Base-by-base conservation (phyloP, 345 rosid genomes). In the Draba incana region DNA sequence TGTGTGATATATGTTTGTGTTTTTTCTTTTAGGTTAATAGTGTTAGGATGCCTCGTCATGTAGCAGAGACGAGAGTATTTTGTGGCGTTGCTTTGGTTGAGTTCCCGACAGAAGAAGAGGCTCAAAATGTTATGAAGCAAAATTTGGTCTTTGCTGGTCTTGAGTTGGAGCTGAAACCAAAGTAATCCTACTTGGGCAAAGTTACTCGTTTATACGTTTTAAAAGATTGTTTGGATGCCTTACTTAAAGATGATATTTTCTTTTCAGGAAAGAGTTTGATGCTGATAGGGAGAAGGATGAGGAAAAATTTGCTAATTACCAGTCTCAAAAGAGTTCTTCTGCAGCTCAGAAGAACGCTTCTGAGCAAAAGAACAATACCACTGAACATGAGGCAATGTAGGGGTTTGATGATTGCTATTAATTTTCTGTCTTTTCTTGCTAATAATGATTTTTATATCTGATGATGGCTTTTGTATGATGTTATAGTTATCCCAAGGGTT, bases 31-130 rank as follows among this genome's bases (percentile, higher is more conserved):
- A 91, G 99, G 92, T 94, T 24, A 84, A 82, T 62, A 91, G 98
- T 67, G 87, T 94, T 80, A 91, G 98, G 79, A 54, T 94, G 83
- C 98, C 99, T 70, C 88, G 85, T 41, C 98, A 85, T 82, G 83
- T 85, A 15, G 90, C 81, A 41, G 92, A 91, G 76, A 75, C 82
- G 37, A 86, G 82, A 73, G 62, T 82, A 10, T 86, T 91, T 70
- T 82, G 81, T 79, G 99, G 99, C 38, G 83, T 90, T 74, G 97
- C 90, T 65, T 74, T 91, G 84, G 67, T 94, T 50, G 99, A 94
- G 77, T 87, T 94, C 75, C 84, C 92, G 61, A 56, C 84, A 3
- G 88, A 86, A 70, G 92, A 89, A 73, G 96, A 89, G 10, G 86
- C 96, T 47, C 82, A 84, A 46, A 85, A 81, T 49, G 38, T 86